Base-by-base conservation (phyloP, 306 rosid genomes). In the Lupinus albus region DNA sequence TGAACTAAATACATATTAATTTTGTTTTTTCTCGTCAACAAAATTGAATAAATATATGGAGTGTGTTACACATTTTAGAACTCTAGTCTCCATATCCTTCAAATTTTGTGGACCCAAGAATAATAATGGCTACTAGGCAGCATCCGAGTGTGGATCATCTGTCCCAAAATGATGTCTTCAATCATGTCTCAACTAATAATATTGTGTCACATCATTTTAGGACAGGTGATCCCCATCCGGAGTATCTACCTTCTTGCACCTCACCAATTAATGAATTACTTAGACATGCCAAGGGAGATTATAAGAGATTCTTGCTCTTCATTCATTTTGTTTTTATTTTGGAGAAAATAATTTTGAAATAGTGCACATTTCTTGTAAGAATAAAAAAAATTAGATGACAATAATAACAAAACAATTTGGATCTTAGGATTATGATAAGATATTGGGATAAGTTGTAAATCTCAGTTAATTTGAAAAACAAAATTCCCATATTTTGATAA, bases 111-210 rank as follows among this genome's bases (percentile, higher is more conserved):
- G 16, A 0, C 14, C 4, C 77, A 55, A 67, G 60, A 47, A 68
- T 47, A 62, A 53, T 75, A 62, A 65, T 75, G 70, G n/a, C 58
- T 60, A 20, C 61, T 57, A 54, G 80, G 49, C 75, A 70, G 25
- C n/a, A n/a, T n/a, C n/a, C n/a, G n/a, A n/a, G n/a, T n/a, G n/a
- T n/a, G n/a, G n/a, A n/a, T n/a, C n/a, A n/a, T n/a, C n/a, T n/a
- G n/a, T n/a, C n/a, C n/a, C n/a, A n/a, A n/a, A n/a, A n/a, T n/a
- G n/a, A n/a, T n/a, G n/a, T n/a, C n/a, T n/a, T n/a, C n/a, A n/a
- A n/a, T n/a, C n/a, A n/a, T n/a, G n/a, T n/a, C n/a, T n/a, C n/a
- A n/a, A n/a, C n/a, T n/a, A n/a, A n/a, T n/a, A n/a, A n/a, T n/a
- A n/a, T n/a, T n/a, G n/a, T n/a, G n/a, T n/a, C n/a, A n/a, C n/a